A percentile compares a stretch with the other conserved stretches of the same genome.
These are phyloP conservation scores for Saturnispora kantuleensis DNA, from an alignment of 805 yeast genomes.

Conservation along the genomic window DNA sequence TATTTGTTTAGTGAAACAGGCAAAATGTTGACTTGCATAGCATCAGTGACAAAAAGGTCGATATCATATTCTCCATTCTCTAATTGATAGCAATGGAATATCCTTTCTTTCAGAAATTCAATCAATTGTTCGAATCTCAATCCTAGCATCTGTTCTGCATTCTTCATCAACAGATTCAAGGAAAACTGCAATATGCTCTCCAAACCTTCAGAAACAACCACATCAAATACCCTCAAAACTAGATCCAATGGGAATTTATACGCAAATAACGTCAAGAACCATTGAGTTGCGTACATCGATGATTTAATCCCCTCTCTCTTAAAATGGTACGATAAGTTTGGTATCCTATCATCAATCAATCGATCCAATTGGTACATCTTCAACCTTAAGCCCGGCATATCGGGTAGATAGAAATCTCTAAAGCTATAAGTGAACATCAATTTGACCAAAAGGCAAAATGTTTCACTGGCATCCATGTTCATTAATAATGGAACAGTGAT, in stretches of 20 bases:
- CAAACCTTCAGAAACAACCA: slow-evolving; percentile 82
- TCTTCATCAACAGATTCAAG: slow-evolving; percentile 64
- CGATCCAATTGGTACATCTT: slow-evolving; percentile 86
- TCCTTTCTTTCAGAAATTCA: slow-evolving; percentile 65
- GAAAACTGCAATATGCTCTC: slow-evolving; percentile 83
- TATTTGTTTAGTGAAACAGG: slow-evolving; percentile 68
- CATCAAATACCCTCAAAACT: slow-evolving; percentile 80
- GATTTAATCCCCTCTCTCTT: slow-evolving; percentile 80
- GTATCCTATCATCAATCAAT: slow-evolving; percentile 65
- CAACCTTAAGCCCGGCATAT: slow-evolving; percentile 88
- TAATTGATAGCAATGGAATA: slow-evolving; percentile 57
- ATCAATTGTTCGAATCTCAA: slow-evolving; percentile 70
- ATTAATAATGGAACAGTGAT: slow-evolving; percentile 75
- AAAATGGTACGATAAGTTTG: slow-evolving; percentile 65
- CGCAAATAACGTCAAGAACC: slow-evolving; percentile 93
- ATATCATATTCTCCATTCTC: slow-evolving; percentile 39
- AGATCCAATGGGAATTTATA: slow-evolving; percentile 88
- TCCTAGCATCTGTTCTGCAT: slow-evolving; percentile 45
- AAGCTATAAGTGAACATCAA: slow-evolving; percentile 82
- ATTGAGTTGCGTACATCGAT: slow-evolving; percentile 95
- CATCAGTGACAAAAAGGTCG: slow-evolving; percentile 67
- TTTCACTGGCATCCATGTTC: slow-evolving; percentile 74
- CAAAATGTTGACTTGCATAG: slow-evolving; percentile 60
- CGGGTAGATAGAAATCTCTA: slow-evolving; percentile 69
- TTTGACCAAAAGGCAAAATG: slow-evolving; percentile 70